Evolutionary conservation across 1,284 basidiomycete species (phyloP).

Genomic region (Pseudozyma thailandica): DNA sequence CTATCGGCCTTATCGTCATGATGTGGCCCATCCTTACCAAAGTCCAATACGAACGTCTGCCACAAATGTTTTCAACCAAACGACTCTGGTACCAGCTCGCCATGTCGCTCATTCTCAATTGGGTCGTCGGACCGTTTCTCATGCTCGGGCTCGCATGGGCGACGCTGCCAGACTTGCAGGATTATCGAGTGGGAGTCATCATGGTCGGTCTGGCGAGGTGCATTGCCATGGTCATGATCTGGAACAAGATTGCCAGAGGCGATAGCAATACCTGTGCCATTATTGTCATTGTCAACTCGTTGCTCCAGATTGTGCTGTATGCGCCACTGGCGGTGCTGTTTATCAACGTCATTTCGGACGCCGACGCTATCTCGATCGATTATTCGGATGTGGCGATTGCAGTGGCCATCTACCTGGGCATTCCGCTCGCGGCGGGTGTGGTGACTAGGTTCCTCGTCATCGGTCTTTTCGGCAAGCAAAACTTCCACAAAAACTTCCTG

Average conservation of each 20-base stretch:
- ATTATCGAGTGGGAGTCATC: constrained; percentile 72
- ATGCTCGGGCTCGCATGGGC: constrained; percentile 89
- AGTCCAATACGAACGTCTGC: constrained; percentile 79
- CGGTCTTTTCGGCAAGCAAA: constrained; percentile 70
- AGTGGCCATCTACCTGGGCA: constrained; percentile 75
- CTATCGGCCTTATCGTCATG: constrained; percentile 76
- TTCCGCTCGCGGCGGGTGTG: constrained; percentile 77
- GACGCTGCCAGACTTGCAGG: constrained; percentile 76
- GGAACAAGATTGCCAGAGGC: constrained; percentile 80
- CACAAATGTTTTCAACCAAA: constrained; percentile 73
- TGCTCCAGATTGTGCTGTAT: constrained; percentile 80
- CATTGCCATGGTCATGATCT: constrained; percentile 65
- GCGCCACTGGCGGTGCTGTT: constrained; percentile 81
- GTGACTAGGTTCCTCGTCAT: constrained; percentile 76
- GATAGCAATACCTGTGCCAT: constrained; percentile 81
- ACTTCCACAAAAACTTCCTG: constrained; percentile 74
- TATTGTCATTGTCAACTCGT: constrained; percentile 73
- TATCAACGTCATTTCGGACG: constrained; percentile 75
- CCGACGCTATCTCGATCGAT: constrained; percentile 71
- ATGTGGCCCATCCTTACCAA: constrained; percentile 86
- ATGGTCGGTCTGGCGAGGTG: constrained; percentile 74
- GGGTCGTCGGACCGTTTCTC: constrained; percentile 79
- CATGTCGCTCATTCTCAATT: constrained; percentile 81
- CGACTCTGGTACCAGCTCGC: constrained; percentile 78
- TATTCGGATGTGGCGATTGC: constrained; percentile 80